A percentile compares a stretch with the other conserved stretches of the same genome.
Conservation (phyloP, 73 alveolate genomes). For the Diophrys sp. region DNA sequence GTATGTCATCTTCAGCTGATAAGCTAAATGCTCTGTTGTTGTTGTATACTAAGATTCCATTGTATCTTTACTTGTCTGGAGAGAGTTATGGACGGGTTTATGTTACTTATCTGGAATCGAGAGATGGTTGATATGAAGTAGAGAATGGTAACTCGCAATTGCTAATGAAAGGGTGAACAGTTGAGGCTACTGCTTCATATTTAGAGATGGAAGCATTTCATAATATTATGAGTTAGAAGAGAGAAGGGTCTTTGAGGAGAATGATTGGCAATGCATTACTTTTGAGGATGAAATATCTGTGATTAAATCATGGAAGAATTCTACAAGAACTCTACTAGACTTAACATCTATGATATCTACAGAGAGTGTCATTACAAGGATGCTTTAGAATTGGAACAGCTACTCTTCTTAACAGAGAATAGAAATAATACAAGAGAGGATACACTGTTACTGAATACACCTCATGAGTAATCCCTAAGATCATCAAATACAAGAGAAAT, state of each 20-base stretch:
- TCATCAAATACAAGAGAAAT: not conserved
- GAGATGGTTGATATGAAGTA: slow-evolving; percentile 33
- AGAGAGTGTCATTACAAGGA: slow-evolving; percentile 23
- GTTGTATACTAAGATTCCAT: slow-evolving; percentile 63
- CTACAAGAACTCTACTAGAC: not conserved
- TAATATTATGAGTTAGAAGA: slow-evolving; percentile 4
- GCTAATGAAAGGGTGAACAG: slow-evolving; percentile 59
- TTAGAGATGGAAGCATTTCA: slow-evolving; percentile 24
- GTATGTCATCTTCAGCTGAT: slow-evolving; percentile 72
- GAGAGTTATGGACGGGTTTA: slow-evolving; percentile 84
- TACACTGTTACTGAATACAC: slow-evolving; percentile 52
- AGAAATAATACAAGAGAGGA: slow-evolving; percentile 27
- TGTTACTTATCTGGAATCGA: slow-evolving; percentile 64
- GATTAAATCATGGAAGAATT: not conserved
- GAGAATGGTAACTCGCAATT: not conserved
- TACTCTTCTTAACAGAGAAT: slow-evolving; percentile 4
- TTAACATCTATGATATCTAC: slow-evolving; percentile 43
- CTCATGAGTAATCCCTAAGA: slow-evolving; percentile 36
- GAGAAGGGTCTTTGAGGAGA: no score
- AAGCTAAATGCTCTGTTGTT: slow-evolving; percentile 65
- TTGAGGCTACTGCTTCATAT: slow-evolving; percentile 37
- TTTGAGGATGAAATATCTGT: no score
- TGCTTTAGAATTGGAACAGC: slow-evolving; percentile 7
- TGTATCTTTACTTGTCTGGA: slow-evolving; percentile 69
- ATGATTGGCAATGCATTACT: no score